Conservation (phyloP, 2,329 filamentous ascomycete genomes). For the Fusarium burgessii region DNA sequence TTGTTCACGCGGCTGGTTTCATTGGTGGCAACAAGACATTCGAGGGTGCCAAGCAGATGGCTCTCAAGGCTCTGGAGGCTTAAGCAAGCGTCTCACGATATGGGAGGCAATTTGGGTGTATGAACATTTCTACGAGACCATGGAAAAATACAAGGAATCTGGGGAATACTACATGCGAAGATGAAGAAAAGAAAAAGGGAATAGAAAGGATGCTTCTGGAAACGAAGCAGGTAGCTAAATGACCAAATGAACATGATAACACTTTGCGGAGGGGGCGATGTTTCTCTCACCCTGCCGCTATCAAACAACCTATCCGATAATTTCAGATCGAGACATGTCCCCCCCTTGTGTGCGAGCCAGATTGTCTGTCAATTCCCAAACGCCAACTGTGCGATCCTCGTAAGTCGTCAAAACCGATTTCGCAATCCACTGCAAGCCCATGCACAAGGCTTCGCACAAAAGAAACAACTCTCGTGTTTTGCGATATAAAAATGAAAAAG, state of each 20-base stretch:
- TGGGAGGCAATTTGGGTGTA: neutral
- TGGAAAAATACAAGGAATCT: constrained; percentile 9
- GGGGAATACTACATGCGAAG: constrained; percentile 12
- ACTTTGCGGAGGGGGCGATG: constrained; percentile 26
- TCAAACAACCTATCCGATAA: constrained; percentile 41
- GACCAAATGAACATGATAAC: constrained; percentile 43
- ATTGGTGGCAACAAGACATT: constrained; percentile 95
- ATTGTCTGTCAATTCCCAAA: constrained; percentile 47
- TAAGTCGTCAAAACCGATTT: constrained; percentile 46
- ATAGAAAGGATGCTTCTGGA: constrained; percentile 34
- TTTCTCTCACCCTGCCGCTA: constrained; percentile 21
- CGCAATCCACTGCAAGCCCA: constrained; percentile 36
- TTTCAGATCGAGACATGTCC: constrained; percentile 42
- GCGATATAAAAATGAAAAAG: constrained; percentile 8
- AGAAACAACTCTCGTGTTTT: constrained; percentile 25
- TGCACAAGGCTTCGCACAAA: constrained; percentile 31
- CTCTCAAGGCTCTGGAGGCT: constrained; percentile 74
- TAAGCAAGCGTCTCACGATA: constrained; percentile 34
- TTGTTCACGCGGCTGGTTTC: constrained; percentile 94
- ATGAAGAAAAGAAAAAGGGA: constrained; percentile 12
- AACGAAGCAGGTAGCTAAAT: constrained; percentile 38
- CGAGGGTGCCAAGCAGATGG: constrained; percentile 89
- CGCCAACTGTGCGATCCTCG: constrained; percentile 48
- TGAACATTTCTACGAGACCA: constrained; percentile 8
- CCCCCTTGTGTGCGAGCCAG: constrained; percentile 41